These are phyloP conservation scores for Thielaviopsis euricoi DNA, from an alignment of 2,329 filamentous ascomycete genomes.

Conservation along the genomic window DNA sequence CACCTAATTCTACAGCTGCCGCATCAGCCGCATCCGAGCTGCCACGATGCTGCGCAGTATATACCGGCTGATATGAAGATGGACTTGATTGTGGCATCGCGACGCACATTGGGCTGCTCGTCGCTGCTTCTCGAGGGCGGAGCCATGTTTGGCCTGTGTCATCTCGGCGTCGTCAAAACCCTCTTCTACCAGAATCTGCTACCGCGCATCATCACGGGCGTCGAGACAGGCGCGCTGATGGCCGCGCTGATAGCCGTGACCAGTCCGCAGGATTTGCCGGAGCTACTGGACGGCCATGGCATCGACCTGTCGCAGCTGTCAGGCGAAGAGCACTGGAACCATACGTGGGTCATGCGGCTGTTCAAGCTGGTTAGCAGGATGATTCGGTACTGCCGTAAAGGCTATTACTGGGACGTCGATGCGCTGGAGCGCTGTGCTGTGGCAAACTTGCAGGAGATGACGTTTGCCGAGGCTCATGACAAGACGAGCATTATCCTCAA, in stretches of 20 bases:
- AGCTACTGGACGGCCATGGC: conserved; percentile 58
- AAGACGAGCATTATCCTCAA: conserved; percentile 77
- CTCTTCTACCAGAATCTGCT: conserved; percentile 65
- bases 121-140: conserved; percentile 79
- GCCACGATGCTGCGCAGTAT: conserved; percentile 19
- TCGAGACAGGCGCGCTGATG: conserved; percentile 77
- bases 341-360: conserved; percentile 6
- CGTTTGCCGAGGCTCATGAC: conserved; percentile 83
- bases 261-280: conserved; percentile 67
- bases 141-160: conserved; percentile 79
- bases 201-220: conserved; percentile 81
- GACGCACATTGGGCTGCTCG: conserved; percentile 75
- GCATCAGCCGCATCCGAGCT: conserved; percentile 27
- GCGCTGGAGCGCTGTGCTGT: conserved; percentile 73
- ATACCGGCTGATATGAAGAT: conserved; percentile 51
- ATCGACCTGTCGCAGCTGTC: conserved; percentile 74
- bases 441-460: conserved; percentile 73
- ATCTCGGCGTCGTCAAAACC: conserved; percentile 79
- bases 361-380: conserved; percentile 48
- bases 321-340: conserved; percentile 15
- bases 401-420: conserved; percentile 68
- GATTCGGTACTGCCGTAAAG: conserved; percentile 53
- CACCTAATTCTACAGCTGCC: conserved; percentile 51
- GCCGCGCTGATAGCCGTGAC: conserved; percentile 78
- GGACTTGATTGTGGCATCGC: conserved; percentile 71